Evolutionary conservation across 2,329 filamentous ascomycete species (phyloP).

Genomic region (Pseudofabraea citricarpa): DNA sequence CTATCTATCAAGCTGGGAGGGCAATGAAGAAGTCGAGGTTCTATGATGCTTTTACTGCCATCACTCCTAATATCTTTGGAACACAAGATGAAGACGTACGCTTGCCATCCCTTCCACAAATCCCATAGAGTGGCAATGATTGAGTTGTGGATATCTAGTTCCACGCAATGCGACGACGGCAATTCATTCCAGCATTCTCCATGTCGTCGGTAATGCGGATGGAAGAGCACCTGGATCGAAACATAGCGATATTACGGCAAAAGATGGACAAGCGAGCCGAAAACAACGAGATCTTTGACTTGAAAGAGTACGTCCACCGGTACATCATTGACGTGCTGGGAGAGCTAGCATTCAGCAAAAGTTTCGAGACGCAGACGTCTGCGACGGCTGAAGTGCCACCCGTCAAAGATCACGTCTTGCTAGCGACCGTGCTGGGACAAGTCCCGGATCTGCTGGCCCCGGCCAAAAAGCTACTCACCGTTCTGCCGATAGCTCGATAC

Average conservation of each 20-base stretch:
- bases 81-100: constrained; percentile 25
- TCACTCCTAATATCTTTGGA: constrained; percentile 30
- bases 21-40: constrained; percentile 30
- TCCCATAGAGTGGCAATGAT: not conserved
- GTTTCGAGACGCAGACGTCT: not conserved
- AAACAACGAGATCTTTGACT: not conserved
- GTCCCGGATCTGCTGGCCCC: not conserved
- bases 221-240: constrained; percentile 28
- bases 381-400: not conserved
- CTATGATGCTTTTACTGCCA: constrained; percentile 28
- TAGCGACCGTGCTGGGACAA: not conserved
- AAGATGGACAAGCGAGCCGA: constrained; percentile 4
- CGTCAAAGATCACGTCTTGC: not conserved
- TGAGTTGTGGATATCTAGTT: constrained; percentile 1
- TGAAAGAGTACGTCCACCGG: not conserved
- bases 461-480: not conserved
- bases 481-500: not conserved
- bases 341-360: constrained; percentile 1
- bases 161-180: constrained; percentile 21
- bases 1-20: constrained; percentile 24
- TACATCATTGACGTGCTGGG: constrained; percentile 1
- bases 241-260: constrained; percentile 24
- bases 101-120: not conserved
- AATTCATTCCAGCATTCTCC: constrained; percentile 30
- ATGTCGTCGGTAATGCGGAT: constrained; percentile 29